phyloP scores from a whole-genome alignment of 208 protist genomes.

The Acanthamoeba pearcei region DNA sequence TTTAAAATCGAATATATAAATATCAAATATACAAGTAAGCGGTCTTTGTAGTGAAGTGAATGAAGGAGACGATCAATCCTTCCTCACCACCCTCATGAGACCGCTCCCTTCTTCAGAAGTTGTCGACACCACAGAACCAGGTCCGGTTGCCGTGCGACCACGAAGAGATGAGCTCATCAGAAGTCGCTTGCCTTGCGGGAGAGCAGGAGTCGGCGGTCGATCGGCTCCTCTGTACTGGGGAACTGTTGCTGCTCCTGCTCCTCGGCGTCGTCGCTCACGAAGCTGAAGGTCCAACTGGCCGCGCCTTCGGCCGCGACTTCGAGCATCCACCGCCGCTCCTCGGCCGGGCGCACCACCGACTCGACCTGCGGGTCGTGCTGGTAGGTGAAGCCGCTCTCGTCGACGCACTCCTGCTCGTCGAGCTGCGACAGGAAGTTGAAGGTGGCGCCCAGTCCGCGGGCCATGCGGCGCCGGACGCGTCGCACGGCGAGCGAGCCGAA shows the following conservation, averaged over 20 bases:
- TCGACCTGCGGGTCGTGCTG: conserved; percentile 2
- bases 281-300: conserved; percentile 9
- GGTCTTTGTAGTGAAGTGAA: not conserved
- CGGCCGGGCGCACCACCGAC: not conserved
- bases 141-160: not conserved
- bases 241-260: not conserved
- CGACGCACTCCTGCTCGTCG: not conserved
- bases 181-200: conserved; percentile 46
- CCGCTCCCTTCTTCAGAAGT: too few relatives aligned
- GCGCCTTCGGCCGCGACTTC: not conserved
- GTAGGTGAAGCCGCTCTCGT: conserved; percentile 34
- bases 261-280: not conserved
- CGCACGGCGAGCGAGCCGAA: not conserved
- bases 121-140: not conserved
- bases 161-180: not conserved
- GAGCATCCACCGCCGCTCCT: conserved; percentile 18
- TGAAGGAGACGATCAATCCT: too few relatives aligned
- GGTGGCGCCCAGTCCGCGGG: not conserved
- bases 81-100: too few relatives aligned
- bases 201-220: conserved; percentile 31
- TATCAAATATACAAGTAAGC: not conserved
- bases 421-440: conserved; percentile 47
- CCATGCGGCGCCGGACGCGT: conserved; percentile 2
- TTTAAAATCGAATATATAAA: not conserved
- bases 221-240: not conserved